These are phyloP conservation scores for Usnea hakonensis DNA, from an alignment of 495 filamentous ascomycete species.

Conservation along the genomic window DNA sequence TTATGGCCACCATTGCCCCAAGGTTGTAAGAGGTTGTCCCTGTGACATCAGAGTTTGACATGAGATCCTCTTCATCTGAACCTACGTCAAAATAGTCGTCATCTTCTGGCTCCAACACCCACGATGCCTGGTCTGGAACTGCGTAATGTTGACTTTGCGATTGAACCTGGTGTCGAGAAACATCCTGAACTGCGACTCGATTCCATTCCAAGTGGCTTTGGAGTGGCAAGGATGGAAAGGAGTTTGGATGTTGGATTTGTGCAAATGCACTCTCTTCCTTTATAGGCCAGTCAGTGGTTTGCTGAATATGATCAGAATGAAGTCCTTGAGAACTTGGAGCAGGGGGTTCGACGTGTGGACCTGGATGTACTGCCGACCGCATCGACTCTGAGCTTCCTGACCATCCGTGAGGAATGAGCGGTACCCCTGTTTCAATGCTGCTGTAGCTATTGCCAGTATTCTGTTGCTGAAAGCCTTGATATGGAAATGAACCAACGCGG, in stretches of 20 bases:
- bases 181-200: conserved; percentile 11
- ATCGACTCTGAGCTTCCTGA: conserved; percentile 26
- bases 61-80: conserved; percentile 54
- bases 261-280: not conserved
- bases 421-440: conserved; percentile 12
- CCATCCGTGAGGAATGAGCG: conserved; percentile 18
- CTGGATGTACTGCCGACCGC: not conserved
- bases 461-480: conserved; percentile 7
- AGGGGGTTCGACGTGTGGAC: not conserved
- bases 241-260: not conserved
- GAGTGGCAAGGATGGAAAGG: conserved; percentile 2
- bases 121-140: conserved; percentile 8
- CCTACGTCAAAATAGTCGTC: conserved; percentile 57
- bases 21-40: conserved; percentile 30
- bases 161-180: conserved; percentile 7
- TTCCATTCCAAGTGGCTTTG: not conserved
- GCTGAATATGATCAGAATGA: not conserved
- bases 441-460: conserved; percentile 7
- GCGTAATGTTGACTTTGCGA: conserved; percentile 13
- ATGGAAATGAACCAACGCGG: not conserved
- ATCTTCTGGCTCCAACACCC: conserved; percentile 44
- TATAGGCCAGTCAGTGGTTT: not conserved
- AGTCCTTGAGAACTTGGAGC: not conserved
- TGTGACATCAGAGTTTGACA: conserved; percentile 11
- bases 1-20: conserved; percentile 36